These are phyloP conservation scores for Eucalyptus coolabah DNA, from an alignment of 345 rosid genomes.

Conservation along the genomic window DNA sequence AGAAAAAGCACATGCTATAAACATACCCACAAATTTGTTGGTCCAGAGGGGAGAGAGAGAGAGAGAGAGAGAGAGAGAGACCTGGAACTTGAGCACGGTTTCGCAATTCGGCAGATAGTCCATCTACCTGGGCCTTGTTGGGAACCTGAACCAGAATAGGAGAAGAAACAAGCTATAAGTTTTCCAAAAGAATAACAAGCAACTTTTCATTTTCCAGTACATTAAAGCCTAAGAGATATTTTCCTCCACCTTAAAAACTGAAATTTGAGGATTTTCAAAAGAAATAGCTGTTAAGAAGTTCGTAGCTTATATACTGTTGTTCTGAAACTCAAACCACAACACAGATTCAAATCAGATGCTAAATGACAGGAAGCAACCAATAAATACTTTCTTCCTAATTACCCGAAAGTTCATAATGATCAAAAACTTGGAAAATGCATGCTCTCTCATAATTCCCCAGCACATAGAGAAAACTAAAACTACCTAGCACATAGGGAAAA, in stretches of 20 bases:
- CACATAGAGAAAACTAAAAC: background rate
- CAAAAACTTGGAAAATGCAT: background rate
- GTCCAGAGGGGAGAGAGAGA: background rate
- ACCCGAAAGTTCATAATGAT: background rate
- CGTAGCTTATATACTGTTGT: background rate
- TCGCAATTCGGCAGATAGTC: conserved; percentile 68
- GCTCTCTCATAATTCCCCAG: background rate
- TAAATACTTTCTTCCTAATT: background rate
- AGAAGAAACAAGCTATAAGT: background rate
- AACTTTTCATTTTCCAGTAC: background rate
- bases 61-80: background rate
- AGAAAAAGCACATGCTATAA: background rate
- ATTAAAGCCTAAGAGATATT: background rate
- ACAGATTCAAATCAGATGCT: background rate
- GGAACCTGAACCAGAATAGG: background rate
- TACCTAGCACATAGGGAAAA: background rate
- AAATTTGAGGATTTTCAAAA: background rate
- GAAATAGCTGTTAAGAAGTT: background rate
- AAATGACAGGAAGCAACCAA: background rate
- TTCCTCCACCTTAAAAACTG: background rate
- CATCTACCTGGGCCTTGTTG: conserved; percentile 82
- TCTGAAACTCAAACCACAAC: background rate
- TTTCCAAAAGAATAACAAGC: background rate
- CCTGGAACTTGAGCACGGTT: conserved; percentile 90
- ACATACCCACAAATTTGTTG: background rate